Percentiles rank a stretch among this genome's conserved stretches.
Evolutionary conservation across 805 yeast species (phyloP).

Genomic region (Zygoascus biomembranicola): DNA sequence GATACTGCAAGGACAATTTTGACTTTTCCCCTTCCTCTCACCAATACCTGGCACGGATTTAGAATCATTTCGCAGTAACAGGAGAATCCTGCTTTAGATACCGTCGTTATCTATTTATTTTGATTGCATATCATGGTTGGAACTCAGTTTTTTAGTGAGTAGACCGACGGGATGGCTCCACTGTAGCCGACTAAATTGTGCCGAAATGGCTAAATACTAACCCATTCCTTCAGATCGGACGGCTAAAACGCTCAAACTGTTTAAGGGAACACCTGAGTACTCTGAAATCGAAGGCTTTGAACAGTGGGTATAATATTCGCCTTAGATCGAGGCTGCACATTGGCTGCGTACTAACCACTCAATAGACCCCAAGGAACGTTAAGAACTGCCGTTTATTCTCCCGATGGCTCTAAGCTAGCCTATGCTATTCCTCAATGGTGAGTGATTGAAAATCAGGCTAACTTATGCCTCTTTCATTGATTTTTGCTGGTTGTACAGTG

Average conservation of each 20-base stretch:
- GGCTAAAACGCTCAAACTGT: slow-evolving; percentile 13
- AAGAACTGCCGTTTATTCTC: slow-evolving; percentile 16
- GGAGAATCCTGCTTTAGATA: neutral
- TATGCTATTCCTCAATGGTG: slow-evolving; percentile 11
- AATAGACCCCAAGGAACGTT: slow-evolving; percentile 10
- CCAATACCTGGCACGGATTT: neutral
- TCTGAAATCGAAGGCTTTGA: slow-evolving; percentile 14
- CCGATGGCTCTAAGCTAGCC: slow-evolving; percentile 16
- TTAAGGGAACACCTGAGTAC: slow-evolving; percentile 14
- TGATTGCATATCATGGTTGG: neutral
- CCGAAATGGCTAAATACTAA: neutral
- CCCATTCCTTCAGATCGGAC: slow-evolving; percentile 6
- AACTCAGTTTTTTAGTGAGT: slow-evolving; percentile 11
- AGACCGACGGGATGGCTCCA: neutral
- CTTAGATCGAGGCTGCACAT: neutral
- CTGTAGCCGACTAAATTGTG: neutral
- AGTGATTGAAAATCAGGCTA: neutral
- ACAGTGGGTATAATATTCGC: slow-evolving; percentile 2
- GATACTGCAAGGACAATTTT: neutral
- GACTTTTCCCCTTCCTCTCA: neutral
- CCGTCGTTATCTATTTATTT: neutral
- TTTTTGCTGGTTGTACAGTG: neutral
- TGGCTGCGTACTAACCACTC: neutral
- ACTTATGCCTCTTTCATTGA: neutral
- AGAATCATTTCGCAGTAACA: neutral